Base-by-base conservation (phyloP, 306 rosid genomes). In the Cercis canadensis region DNA sequence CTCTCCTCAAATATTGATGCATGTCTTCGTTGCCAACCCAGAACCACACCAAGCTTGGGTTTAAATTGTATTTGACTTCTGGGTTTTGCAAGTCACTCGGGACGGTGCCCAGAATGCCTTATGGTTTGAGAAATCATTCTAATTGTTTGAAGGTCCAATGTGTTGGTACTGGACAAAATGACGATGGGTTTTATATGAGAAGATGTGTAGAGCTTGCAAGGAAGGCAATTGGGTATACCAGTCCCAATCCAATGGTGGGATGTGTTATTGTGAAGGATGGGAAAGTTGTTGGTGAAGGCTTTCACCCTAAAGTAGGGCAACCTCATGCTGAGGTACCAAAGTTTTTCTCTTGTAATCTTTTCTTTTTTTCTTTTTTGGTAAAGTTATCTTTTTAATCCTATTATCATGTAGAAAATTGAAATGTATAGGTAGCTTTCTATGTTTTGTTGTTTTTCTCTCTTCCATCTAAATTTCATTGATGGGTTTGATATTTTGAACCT, bases 201-300 rank as follows among this genome's bases (percentile, higher is more conserved):
- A 88, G 81, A 67, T 84, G 94, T 75, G 89, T 88, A 10, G 88
- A 88, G 80, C 78, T 93, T 65, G 97, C 97, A 56, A 83, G 85
- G 51, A 90, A 81, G 70, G 97, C 86, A 51, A 13, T 76, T 45
- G 98, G 96, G 74, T 77, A 71, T 44, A 93, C 97, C 19, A 90
- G 96, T 66, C 98, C 98, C 58, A 93, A 93, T 80, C 98, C 94
- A 57, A 62, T 93, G 89, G 97, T 90, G 56, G 98, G 98, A 8
- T 93, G 96, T 80, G 86, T 90, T 40, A 87, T 93, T 84, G 97
- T 93, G 24, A 90, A 87, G 57, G 82, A 90, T 72, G 92, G 86
- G 33, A 36, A 85, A 60, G 56, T 93, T 76, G 89, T 88, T 75
- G 98, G 96, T 66, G 79, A 88, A 86, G 98, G 98, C 7, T 93